Evolutionary conservation across 306 rosid species (phyloP), one percentile per base, ranked within the genome.

Genomic region (Prunus armeniaca): DNA sequence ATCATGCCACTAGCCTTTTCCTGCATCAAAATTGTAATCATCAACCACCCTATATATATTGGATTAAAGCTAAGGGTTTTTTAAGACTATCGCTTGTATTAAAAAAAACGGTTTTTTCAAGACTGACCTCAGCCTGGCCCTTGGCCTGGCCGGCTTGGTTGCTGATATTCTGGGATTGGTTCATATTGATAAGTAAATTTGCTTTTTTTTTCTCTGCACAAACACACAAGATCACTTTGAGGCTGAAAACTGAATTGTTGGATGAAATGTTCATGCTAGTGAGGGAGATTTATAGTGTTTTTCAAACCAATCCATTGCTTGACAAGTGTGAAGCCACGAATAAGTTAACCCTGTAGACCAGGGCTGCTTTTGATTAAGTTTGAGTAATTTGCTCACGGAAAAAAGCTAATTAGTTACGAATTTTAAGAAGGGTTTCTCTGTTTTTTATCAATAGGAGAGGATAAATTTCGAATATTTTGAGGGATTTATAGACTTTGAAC

Each of bases 61-160:
- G 7, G 38, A 32, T 9, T 12, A 18, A 49, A 6, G 6, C 4
- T 4, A 28, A 27, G 0, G 0, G 5, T 9, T 51, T 25, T 50
- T 17, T 41, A 50, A 24, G 32, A 46, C 20, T 72, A 27, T 38
- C 27, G 9, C 51, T 34, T 25, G 1, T 19, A 38, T 38, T 38
- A 1, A 7, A 38, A 38, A 38, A 7, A 7, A 6, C 0, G 9
- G 9, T 0, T 7, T 6, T 7, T 38, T 7, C 43, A 38, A 47
- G 25, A 50, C 19, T 25, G 46, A 73, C 77, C 68, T 73, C 45
- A 60, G 77, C 79, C 12, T 88, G 86, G 69, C 89, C 88, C 27
- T 45, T 61, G 70, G 78, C 82, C 76, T 81, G 82, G 58, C 87
- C 87, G 14, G 88, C 87, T 80, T 88, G 84, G 0, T 69, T 27